Base-by-base conservation (phyloP, 2,329 filamentous ascomycete species). In the Xylaria sp. region DNA sequence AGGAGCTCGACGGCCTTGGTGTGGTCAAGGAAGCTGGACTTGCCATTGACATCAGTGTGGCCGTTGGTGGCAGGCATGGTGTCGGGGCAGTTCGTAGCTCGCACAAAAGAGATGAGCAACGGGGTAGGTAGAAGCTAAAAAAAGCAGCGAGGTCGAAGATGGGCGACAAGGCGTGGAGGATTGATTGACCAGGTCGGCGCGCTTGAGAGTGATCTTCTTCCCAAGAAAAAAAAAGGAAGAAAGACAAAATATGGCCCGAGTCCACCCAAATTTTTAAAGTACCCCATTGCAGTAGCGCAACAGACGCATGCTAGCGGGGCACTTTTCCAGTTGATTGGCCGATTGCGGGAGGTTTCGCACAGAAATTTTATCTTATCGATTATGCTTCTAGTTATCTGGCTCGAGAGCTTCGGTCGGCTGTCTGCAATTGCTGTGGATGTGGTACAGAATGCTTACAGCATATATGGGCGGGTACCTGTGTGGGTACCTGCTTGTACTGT, bases 1-100 rank as follows among this genome's bases (percentile, higher is more conserved):
- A 98, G 88, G 74, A 94, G 83, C 78, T 97, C 91, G 72, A 94
- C 83, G 72, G 95, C 96, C 78, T 86, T 91, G 79, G 86, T 84
- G 85, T 86, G 86, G 85, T 97, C 92, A 75, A 93, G 85, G 79
- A 91, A 85, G 81, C 90, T 83, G 74, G 84, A 82, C 74, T 85
- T 75, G 78, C 82, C 80, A 78, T 83, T 85, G 80, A 84, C 81
- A 71, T 85, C 83, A 72, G 81, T 79, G 78, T 88, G 83, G 77
- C 90, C 90, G 82, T 92, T 93, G 79, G 88, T 84, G 77, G 89
- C 85, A 81, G 92, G 88, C 93, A 96, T 96, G 74, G 78, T 87
- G 81, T 77, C 56, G 69, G 24, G 2, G 24, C 69, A 71, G 72
- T 76, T 61, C 68, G 70, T 36, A 7, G 58, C 62, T 79, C 76